Percentiles rank a stretch among this genome's conserved stretches.
Conservation (phyloP, 192 early-diverging fungal species). For the Mortierella hygrophila region DNA sequence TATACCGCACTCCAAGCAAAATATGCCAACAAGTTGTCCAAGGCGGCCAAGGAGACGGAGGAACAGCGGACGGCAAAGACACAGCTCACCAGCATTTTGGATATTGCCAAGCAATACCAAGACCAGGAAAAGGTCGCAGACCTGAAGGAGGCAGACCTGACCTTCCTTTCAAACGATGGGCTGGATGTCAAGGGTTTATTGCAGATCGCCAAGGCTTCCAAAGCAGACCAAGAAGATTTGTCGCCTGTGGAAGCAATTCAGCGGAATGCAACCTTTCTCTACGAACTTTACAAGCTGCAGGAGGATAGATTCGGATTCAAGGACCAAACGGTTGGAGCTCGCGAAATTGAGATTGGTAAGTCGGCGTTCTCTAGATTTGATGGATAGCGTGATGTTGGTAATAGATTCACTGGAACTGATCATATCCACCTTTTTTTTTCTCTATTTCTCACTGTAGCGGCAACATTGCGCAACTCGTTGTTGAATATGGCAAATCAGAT, state of each 20-base stretch:
- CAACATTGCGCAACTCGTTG: slow-evolving; percentile 46
- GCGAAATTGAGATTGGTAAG: slow-evolving; percentile 62
- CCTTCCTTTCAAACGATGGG: slow-evolving; percentile 38
- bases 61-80: slow-evolving; percentile 30
- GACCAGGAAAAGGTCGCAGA: not conserved
- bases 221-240: not conserved
- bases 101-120: slow-evolving; percentile 36
- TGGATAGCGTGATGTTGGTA: not conserved
- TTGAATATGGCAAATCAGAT: slow-evolving; percentile 38
- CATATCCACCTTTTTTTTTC: not conserved
- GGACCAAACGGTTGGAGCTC: slow-evolving; percentile 44
- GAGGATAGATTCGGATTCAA: slow-evolving; percentile 61
- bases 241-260: slow-evolving; percentile 43
- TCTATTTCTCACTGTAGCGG: slow-evolving; percentile 29
- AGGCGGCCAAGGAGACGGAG: slow-evolving; percentile 4
- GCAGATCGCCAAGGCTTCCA: not conserved
- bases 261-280: slow-evolving; percentile 55
- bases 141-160: slow-evolving; percentile 14
- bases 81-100: slow-evolving; percentile 31
- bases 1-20: slow-evolving; percentile 26
- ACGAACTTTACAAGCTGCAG: slow-evolving; percentile 57
- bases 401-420: not conserved
- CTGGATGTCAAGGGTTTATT: slow-evolving; percentile 23
- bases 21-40: slow-evolving; percentile 14
- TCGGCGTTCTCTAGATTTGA: too few relatives aligned